phyloP scores from a whole-genome alignment of 2,329 filamentous ascomycete genomes.

The Epichloe gansuensis region DNA sequence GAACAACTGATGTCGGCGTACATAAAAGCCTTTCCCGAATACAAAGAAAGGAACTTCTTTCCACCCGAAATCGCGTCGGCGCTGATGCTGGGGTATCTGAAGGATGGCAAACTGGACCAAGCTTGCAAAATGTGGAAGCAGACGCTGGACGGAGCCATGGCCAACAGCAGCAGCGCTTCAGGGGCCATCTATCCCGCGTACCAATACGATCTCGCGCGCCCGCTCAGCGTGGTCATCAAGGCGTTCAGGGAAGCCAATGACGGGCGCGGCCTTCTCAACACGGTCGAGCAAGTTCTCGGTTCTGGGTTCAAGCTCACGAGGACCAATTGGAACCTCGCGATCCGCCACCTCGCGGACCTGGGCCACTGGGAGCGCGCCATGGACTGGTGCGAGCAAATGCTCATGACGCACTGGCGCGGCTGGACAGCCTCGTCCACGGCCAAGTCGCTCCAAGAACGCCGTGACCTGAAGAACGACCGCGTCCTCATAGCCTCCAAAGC shows the following conservation, averaged over 20 bases:
- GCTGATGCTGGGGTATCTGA: constrained; percentile 54
- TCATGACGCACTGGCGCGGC: constrained; percentile 69
- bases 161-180: constrained; percentile 14
- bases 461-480: constrained; percentile 24
- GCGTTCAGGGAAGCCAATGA: constrained; percentile 28
- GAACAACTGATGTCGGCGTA: constrained; percentile 45
- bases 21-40: constrained; percentile 25
- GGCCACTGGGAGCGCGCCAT: constrained; percentile 56
- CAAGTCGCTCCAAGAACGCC: constrained; percentile 19
- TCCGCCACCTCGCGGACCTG: constrained; percentile 52
- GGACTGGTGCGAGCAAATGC: constrained; percentile 55
- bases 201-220: constrained; percentile 39
- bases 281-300: constrained; percentile 42
- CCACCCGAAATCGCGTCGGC: constrained; percentile 46
- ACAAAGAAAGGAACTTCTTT: constrained; percentile 21
- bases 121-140: constrained; percentile 56
- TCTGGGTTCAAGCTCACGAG: constrained; percentile 64
- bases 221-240: constrained; percentile 37
- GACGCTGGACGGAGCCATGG: constrained; percentile 39
- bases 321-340: constrained; percentile 68
- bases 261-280: constrained; percentile 31
- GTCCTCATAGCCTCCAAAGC: constrained; percentile 18
- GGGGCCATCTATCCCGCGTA: constrained; percentile 29
- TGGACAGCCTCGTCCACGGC: constrained; percentile 35
- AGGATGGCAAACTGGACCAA: constrained; percentile 42